Percentiles rank a stretch among this genome's conserved stretches.
Evolutionary conservation across 495 filamentous ascomycete genomes (phyloP).

Genomic region (Talaromyces trachyspermus): DNA sequence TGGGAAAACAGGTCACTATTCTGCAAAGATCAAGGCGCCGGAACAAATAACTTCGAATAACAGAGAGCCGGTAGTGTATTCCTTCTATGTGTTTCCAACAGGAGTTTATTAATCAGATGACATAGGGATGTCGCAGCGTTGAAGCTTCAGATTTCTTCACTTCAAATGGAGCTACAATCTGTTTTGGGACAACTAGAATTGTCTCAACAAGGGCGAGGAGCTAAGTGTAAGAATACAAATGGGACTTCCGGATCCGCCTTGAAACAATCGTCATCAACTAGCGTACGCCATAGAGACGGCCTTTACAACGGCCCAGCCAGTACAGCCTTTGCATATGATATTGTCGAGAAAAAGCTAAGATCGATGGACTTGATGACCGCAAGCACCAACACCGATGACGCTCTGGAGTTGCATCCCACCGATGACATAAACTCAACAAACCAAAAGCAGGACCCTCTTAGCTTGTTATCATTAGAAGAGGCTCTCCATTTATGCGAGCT

Average conservation of each 20-base stretch:
- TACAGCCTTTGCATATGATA: conserved; percentile 74
- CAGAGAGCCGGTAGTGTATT: neutral
- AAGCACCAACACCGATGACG: conserved; percentile 52
- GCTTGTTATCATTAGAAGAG: neutral
- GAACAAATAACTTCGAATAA: neutral
- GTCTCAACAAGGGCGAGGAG: conserved; percentile 43
- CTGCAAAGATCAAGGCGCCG: neutral
- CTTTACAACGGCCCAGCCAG: conserved; percentile 81
- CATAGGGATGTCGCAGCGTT: conserved; percentile 69
- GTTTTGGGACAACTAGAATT: conserved; percentile 60
- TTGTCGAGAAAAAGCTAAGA: conserved; percentile 81
- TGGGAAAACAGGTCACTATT: conserved; percentile 47
- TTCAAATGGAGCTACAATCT: conserved; percentile 76
- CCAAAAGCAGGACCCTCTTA: neutral
- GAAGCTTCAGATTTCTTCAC: conserved; percentile 57
- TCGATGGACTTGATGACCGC: conserved; percentile 68
- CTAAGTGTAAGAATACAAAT: conserved; percentile 27
- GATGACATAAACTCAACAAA: conserved; percentile 39
- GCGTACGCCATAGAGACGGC: conserved; percentile 39
- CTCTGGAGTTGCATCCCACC: conserved; percentile 41
- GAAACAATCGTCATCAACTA: conserved; percentile 14
- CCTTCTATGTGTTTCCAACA: neutral
- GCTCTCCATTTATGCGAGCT: neutral
- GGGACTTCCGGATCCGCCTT: conserved; percentile 31
- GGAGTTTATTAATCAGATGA: neutral